Evolutionary conservation across 2,329 filamentous ascomycete species (phyloP), one percentile per base, ranked within the genome.

Genomic region (Nothophaeocryptopus gaeumannii): DNA sequence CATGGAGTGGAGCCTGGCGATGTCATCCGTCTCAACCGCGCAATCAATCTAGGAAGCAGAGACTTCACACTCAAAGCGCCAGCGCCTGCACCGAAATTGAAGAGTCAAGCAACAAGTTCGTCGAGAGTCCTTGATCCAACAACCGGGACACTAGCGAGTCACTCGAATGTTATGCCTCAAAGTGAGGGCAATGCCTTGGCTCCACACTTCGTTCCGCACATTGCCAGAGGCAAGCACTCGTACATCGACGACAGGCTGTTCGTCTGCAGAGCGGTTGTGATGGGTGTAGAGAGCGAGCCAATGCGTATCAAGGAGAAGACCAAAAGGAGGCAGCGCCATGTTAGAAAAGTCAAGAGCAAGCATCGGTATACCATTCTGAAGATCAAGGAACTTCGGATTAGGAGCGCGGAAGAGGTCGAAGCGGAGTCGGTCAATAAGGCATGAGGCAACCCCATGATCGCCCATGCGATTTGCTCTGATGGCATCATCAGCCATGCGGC

Each of bases 61-160:
- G 92, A 97, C 70, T 95, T 88, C 72, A 96, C 92, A 5, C 77
- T 97, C 56, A 88, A 90, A 70, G 73, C 75, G 1, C 88, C 88
- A 5, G 74, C 79, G 4, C 83, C 87, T n/a, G 40, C 60, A 8
- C 60, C 64, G 3, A 60, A 60, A 50, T 49, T 65, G 11, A 66
- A 63, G 39, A 66, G 63, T 34, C 51, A 55, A 10, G 63, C 62
- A 11, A 58, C 47, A 8, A 51, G 45, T 5, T 61, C 64, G 5
- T 45, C 43, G 1, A 39, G 42, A 2, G 51, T 64, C n/a, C 20
- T 60, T 7, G 65, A 67, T 35, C 58, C 58, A 8, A 63, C 63
- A 2, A 61, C 61, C 8, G 61, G 60, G 20, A 45, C 50, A 8
- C 45, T 63, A 20, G 54, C 51, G 14, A 62, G 50, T 9, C 51